Percentiles rank a stretch among this genome's conserved stretches.
Conservation (phyloP, 2,329 filamentous ascomycete genomes). For the Aureobasidium sp. region DNA sequence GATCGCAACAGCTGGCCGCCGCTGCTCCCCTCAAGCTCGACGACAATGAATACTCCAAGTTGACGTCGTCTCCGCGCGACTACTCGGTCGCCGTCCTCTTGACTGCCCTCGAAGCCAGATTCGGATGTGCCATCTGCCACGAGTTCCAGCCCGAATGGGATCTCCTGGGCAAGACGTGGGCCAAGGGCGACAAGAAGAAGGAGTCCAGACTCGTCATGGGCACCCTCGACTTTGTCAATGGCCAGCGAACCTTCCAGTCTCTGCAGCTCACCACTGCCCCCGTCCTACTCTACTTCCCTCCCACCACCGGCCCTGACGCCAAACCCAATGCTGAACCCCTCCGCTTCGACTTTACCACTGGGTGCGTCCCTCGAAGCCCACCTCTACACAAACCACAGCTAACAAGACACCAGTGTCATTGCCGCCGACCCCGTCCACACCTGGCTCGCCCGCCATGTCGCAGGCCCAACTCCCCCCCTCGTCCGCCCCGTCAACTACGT, state of each 20-base stretch:
- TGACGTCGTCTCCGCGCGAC: conserved; percentile 73
- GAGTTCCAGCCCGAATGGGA: conserved; percentile 96
- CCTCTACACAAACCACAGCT: background rate
- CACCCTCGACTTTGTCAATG: conserved; percentile 81
- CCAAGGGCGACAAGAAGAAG: conserved; percentile 69
- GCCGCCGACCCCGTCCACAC: conserved; percentile 69
- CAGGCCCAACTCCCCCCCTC: conserved; percentile 67
- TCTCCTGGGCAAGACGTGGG: conserved; percentile 77
- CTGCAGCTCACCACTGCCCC: conserved; percentile 91
- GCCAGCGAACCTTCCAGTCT: conserved; percentile 83
- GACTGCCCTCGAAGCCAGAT: conserved; percentile 77
- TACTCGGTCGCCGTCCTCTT: conserved; percentile 77
- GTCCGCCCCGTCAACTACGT: conserved; percentile 82
- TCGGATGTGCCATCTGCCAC: conserved; percentile 76
- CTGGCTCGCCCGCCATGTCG: conserved; percentile 74
- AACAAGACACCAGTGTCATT: conserved; percentile 49
- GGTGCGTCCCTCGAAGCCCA: conserved; percentile 47
- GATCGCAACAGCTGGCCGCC: conserved; percentile 57
- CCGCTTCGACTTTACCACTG: conserved; percentile 77
- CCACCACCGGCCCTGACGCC: conserved; percentile 75
- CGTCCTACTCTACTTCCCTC: conserved; percentile 78
- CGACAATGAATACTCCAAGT: conserved; percentile 65
- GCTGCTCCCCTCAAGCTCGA: conserved; percentile 65
- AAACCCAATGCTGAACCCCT: conserved; percentile 60
- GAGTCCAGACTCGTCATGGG: conserved; percentile 70